Conservation (phyloP, 441 rosid species). For the Aquilaria agallochum region DNA sequence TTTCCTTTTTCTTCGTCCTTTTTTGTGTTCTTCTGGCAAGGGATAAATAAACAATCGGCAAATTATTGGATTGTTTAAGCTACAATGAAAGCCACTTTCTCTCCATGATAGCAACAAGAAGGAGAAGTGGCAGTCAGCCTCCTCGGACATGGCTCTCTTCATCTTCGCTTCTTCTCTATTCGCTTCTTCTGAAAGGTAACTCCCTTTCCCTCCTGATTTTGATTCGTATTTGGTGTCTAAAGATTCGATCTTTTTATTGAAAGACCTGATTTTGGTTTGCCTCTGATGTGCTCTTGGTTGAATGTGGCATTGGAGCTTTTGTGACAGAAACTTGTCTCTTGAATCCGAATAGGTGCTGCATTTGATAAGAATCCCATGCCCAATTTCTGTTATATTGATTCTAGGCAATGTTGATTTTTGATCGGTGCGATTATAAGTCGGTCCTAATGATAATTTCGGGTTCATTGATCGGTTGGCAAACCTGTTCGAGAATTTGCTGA, state of each 20-base stretch:
- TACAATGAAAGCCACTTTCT: constrained; percentile 1
- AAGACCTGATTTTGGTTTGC: constrained; percentile 9
- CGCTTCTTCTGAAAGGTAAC: constrained; percentile 24
- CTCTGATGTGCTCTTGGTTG: constrained; percentile 13
- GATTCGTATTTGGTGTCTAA: background rate
- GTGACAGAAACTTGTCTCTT: constrained; percentile 8
- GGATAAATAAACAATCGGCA: background rate
- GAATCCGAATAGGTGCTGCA: constrained; percentile 5
- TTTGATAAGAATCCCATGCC: background rate
- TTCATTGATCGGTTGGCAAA: background rate
- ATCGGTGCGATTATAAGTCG: background rate
- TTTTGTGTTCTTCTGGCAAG: background rate
- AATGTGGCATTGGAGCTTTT: constrained; percentile 19
- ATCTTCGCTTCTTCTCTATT: constrained; percentile 8
- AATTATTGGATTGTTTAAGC: constrained; percentile 4
- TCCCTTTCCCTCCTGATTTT: background rate
- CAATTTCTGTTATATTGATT: too few species aligned
- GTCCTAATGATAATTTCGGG: background rate
- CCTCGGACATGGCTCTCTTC: constrained; percentile 9
- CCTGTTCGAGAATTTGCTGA: background rate
- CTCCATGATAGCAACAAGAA: background rate
- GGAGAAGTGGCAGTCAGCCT: constrained; percentile 10
- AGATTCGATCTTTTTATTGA: background rate
- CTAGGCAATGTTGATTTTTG: background rate
- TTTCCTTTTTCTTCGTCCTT: background rate